phyloP scores from a whole-genome alignment of 169 alveolate genomes.

The Cryptosporidium felis region DNA sequence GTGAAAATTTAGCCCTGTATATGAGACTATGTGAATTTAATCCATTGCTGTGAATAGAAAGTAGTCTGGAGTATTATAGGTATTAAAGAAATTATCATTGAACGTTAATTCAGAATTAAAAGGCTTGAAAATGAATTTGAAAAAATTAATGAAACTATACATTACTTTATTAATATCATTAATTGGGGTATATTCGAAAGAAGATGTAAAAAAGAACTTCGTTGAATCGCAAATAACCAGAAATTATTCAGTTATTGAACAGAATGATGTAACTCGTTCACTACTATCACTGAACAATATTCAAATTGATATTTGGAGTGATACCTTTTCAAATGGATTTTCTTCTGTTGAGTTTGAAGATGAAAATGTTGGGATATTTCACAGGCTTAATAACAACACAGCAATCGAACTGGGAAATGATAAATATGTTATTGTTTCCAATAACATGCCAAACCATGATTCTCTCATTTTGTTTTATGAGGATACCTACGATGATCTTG shows the following conservation, averaged over 20 bases:
- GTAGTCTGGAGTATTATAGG: not conserved
- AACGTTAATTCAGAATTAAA: not conserved
- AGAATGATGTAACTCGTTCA: not conserved
- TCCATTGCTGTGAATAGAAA: not conserved
- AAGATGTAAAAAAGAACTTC: not conserved
- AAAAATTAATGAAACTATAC: not conserved
- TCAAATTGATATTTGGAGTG: conserved; percentile 33
- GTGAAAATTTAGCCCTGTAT: not conserved
- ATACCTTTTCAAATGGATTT: conserved; percentile 32
- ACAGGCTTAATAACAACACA: not conserved
- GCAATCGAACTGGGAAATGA: not conserved
- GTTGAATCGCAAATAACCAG: not conserved
- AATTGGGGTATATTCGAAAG: not conserved
- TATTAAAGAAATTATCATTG: not conserved
- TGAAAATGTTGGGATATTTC: not conserved
- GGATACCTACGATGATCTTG: not conserved
- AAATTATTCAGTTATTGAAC: not conserved
- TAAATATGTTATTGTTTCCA: not conserved
- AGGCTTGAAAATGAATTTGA: not conserved
- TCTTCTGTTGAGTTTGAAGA: conserved; percentile 21
- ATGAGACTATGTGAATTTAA: not conserved
- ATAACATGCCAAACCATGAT: conserved; percentile 24
- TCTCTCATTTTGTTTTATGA: conserved; percentile 34
- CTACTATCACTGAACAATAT: conserved; percentile 19
- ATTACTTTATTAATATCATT: not conserved